phyloP scores from a whole-genome alignment of 495 filamentous ascomycete species.

The Thermochaetoides thermophila region DNA sequence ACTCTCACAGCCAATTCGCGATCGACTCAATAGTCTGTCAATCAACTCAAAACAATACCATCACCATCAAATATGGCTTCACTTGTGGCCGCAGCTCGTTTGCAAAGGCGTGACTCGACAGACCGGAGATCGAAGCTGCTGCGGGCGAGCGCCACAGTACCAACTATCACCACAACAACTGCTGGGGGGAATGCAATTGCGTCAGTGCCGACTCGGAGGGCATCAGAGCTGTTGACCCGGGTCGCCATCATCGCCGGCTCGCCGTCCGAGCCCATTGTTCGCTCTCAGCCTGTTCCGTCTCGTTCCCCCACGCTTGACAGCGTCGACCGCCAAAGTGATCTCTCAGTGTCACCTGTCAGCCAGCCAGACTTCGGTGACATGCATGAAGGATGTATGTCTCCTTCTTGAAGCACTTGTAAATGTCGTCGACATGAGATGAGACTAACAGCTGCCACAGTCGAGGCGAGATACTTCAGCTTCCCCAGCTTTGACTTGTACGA shows the following conservation, averaged over 20 bases:
- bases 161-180: constrained; percentile 40
- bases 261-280: constrained; percentile 18
- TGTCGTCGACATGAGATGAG: neutral
- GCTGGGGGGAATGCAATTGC: constrained; percentile 33
- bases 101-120: constrained; percentile 23
- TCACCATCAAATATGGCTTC: constrained; percentile 19
- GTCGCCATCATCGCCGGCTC: constrained; percentile 33
- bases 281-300: constrained; percentile 21
- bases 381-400: constrained; percentile 14
- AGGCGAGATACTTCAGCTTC: constrained; percentile 40
- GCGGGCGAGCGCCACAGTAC: constrained; percentile 36
- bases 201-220: constrained; percentile 29
- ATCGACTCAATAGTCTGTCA: too few relatives aligned
- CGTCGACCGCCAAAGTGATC: constrained; percentile 13
- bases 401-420: neutral
- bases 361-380: constrained; percentile 16
- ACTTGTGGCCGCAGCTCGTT: constrained; percentile 13
- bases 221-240: constrained; percentile 36
- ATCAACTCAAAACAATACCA: constrained; percentile 6
- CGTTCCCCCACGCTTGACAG: constrained; percentile 24
- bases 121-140: constrained; percentile 32
- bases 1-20: neutral
- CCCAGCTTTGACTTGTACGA: constrained; percentile 40
- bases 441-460: constrained; percentile 16
- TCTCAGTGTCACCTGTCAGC: constrained; percentile 19